Base-by-base conservation (phyloP, 805 yeast genomes). In the Metschnikowia lochheadii region DNA sequence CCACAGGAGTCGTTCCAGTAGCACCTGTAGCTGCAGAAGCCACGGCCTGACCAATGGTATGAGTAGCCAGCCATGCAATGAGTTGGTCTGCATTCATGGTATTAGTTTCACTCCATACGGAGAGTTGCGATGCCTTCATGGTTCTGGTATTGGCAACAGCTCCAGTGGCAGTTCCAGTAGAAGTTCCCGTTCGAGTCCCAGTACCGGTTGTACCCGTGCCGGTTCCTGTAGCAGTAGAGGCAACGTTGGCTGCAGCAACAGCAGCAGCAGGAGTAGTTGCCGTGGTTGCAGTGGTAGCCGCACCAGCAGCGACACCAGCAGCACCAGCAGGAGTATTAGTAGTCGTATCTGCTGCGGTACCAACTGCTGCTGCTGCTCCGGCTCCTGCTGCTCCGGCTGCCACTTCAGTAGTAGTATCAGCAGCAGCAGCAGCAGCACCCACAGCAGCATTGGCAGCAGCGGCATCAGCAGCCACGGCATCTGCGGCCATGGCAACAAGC, bases 61-160 rank as follows among this genome's bases (percentile, higher is more conserved):
- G 56, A 7, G 60, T 57, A 29, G 59, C 59, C 18, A 52, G 43
- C 57, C 57, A 57, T 6, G 57, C 57, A 33, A 50, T 42, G 40
- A 57, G 53, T 35, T 57, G 59, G 46, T 49, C 47, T 6, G 46
- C n/a, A 51, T 57, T 47, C 59, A 57, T 50, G 20, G 59, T 54
- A 52, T 44, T 11, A 23, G 62, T 58, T 33, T 21, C 38, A 17
- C 38, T 14, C 45, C 52, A 57, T 3, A 21, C 29, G 5, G 58
- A 52, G 20, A 58, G 44, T 37, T 58, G 59, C 3, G 53, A 36
- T 3, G 58, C 48, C 39, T 45, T 49, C 61, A 58, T 52, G 41
- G 61, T 57, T 29, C 46, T 45, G 8, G 60, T 49, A 11, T 15
- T 26, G 6, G 17, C 40, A 26, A 8, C 29, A 2, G 54, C 35